Base-by-base conservation (phyloP, 2,329 filamentous ascomycete genomes). In the Ramularia endophylla region DNA sequence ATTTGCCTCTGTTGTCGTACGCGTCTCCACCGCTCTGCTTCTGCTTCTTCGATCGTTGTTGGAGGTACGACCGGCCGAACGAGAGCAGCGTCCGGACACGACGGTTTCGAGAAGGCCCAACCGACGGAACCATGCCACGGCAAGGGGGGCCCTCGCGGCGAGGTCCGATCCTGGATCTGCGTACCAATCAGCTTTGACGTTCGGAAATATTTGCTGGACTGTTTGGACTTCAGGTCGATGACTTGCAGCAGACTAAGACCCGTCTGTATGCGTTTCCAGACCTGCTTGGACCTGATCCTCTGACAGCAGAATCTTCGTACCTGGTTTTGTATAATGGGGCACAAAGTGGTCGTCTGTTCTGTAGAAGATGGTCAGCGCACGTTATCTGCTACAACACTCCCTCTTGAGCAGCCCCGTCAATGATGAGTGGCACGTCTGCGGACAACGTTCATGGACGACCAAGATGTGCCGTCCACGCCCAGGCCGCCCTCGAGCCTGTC, bases 401-500 rank as follows among this genome's bases (percentile, higher is more conserved):
- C 28, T 40, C 27, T 27, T 29, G 34, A 38, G 39, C 27, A 29
- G 15, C 9, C 28, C 28, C n/a, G 16, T 29, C 40, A 28, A 43
- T 22, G 34, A 47, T 47, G 45, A 28, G 19, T 29, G 34, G 22
- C 7, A 5, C 36, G 17, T 38, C 36, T 19, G 15, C 32, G 27
- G 29, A 22, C 32, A 46, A 39, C 31, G 45, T 54, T 40, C 38
- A 59, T 58, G 56, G 57, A 58, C 43, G 38, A 40, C 37, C 44
- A 52, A 46, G 48, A 59, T 55, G 57, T 30, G 36, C 39, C 44
- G 20, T 34, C 35, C 30, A 50, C 52, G 30, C 48, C 53, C 42
- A 52, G 55, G 46, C 51, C 57, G 30, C 22, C 43, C 20, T 59
- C 57, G n/a, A 52, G 48, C 42, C 40, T 54, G 38, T 53, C 48